phyloP scores from a whole-genome alignment of 805 yeast species.

The Kluyveromyces lactis region DNA sequence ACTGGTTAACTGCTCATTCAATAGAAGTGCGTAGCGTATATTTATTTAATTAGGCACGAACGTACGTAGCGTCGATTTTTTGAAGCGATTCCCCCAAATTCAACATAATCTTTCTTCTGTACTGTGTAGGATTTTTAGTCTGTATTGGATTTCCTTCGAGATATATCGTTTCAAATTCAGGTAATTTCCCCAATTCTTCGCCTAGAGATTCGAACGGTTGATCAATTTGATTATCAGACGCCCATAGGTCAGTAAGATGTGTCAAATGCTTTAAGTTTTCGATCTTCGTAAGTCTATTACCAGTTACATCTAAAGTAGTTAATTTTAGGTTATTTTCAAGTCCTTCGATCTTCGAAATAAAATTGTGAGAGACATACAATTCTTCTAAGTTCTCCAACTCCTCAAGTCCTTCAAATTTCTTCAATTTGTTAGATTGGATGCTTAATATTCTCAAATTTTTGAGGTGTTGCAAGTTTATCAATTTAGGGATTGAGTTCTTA shows the following conservation, averaged over 20 bases:
- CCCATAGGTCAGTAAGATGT: slow-evolving; percentile 89
- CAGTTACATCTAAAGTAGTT: slow-evolving; percentile 71
- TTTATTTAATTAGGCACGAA: slow-evolving; percentile 26
- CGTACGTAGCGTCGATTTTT: slow-evolving; percentile 89
- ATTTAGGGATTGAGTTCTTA: slow-evolving; percentile 61
- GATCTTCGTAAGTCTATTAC: slow-evolving; percentile 56
- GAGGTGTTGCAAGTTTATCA: slow-evolving; percentile 56
- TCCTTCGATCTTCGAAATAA: slow-evolving; percentile 65
- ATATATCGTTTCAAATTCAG: slow-evolving; percentile 76
- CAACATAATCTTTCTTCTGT: slow-evolving; percentile 73
- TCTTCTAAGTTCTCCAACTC: slow-evolving; percentile 68
- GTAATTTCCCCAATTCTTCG: slow-evolving; percentile 51
- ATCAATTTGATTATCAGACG: slow-evolving; percentile 65
- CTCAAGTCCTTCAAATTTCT: slow-evolving; percentile 75
- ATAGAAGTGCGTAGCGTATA: too few relatives aligned
- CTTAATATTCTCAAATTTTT: slow-evolving; percentile 65
- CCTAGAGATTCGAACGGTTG: slow-evolving; percentile 59
- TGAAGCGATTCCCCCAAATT: slow-evolving; percentile 53
- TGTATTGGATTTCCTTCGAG: slow-evolving; percentile 93
- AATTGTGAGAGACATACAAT: slow-evolving; percentile 81
- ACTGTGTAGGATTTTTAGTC: slow-evolving; percentile 60
- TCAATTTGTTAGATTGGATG: slow-evolving; percentile 78
- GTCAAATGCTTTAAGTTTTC: slow-evolving; percentile 57
- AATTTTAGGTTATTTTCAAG: slow-evolving; percentile 62
- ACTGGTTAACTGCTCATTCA: too few relatives aligned